phyloP scores from a whole-genome alignment of 1,139 yeast species.

The Lodderomyces oxycetoniae region DNA sequence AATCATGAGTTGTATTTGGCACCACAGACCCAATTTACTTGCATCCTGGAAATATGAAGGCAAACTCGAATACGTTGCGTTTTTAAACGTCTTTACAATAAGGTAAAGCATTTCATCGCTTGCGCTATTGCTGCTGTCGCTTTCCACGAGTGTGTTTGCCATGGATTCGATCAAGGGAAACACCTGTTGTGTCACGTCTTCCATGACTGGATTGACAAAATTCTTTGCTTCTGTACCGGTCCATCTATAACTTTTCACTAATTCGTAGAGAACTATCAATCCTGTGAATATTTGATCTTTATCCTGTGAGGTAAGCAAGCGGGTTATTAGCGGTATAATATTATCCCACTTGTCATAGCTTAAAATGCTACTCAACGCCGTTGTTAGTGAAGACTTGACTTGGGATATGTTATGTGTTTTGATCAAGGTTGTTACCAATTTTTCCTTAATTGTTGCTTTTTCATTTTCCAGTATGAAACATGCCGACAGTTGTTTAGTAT shows the following conservation, averaged over 20 bases:
- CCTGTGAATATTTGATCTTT: constrained; percentile 58
- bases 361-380: constrained; percentile 42
- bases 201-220: constrained; percentile 40
- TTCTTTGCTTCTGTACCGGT: constrained; percentile 43
- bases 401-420: constrained; percentile 32
- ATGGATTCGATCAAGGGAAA: constrained; percentile 56
- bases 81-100: constrained; percentile 63
- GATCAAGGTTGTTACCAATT: constrained; percentile 44
- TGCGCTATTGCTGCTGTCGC: constrained; percentile 23
- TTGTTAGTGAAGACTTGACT: constrained; percentile 37
- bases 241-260: constrained; percentile 56
- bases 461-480: constrained; percentile 42
- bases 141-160: constrained; percentile 35
- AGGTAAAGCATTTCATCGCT: constrained; percentile 57
- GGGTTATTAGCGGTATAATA: constrained; percentile 30
- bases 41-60: constrained; percentile 55
- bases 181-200: constrained; percentile 40
- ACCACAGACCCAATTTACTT: constrained; percentile 57
- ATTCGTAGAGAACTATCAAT: constrained; percentile 51
- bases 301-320: constrained; percentile 39
- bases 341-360: constrained; percentile 45
- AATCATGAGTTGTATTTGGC: constrained; percentile 52
- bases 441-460: constrained; percentile 48
- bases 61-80: constrained; percentile 50
- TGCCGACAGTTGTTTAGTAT: constrained; percentile 27